Evolutionary conservation across 163 green algal species (phyloP), one percentile per base, ranked within the genome.

Genomic region (Prototheca cutis): DNA sequence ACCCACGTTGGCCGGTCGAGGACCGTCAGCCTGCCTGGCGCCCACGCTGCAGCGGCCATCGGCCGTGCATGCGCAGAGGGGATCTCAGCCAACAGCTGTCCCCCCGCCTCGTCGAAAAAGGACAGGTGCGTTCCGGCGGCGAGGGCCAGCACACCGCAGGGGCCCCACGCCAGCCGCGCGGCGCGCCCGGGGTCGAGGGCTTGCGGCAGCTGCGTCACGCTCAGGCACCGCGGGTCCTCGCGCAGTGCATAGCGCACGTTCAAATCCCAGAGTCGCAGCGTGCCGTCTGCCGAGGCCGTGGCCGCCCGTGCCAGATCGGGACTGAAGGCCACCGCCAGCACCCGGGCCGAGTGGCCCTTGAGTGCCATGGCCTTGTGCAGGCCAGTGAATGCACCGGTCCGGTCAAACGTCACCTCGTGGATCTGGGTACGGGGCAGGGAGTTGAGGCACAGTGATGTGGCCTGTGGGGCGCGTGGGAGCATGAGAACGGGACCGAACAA

Each of bases 61-160:
- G 42, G 25, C 15, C 27, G 48, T 30, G 82, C 78, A 66, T 88
- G 80, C 2, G 83, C 80, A 32, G 60, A 40, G 6, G 81, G 66
- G 8, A 88, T 71, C 33, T 48, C 53, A 28, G 80, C 78, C 54
- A 89, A 27, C 62, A 90, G 55, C 33, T 75, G 61, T 2, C 76
- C 79, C 25, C 55, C 73, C n/a, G 42, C 23, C 2, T 47, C 55
- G 60, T 80, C 61, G 21, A 88, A 47, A 45, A 87, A 79, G 62
- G 85, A 67, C 18, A 87, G 27, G 0, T 49, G 70, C 27, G 32
- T 62, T 27, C 75, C 78, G 29, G 59, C 53, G 21, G 47, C 53
- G 21, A 77, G 79, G 39, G 82, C 82, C 23, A 90, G 69, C 27
- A 75, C 58, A 36, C 71, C 65, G 28, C 61, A 55, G 0, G 76